Evolutionary conservation across 2,329 filamentous ascomycete genomes (phyloP).

Genomic region (Verticillium longisporum): DNA sequence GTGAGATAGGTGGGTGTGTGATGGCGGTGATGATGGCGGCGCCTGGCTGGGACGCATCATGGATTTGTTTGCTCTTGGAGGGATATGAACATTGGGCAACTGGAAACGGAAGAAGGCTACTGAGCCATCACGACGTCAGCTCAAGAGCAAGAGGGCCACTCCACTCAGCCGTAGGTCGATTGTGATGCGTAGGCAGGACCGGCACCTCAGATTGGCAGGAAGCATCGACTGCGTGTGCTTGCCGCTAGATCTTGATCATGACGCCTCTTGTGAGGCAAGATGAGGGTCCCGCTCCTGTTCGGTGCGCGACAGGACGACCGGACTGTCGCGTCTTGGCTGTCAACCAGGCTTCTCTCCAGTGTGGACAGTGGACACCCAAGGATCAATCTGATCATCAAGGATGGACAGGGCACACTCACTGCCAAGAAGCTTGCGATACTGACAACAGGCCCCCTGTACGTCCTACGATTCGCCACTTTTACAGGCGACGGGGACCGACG

Average conservation of each 20-base stretch:
- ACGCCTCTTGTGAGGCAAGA: not conserved
- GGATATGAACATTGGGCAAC: not conserved
- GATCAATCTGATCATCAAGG: not conserved
- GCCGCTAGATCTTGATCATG: not conserved
- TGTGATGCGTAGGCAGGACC: no score
- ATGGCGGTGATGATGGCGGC: not conserved
- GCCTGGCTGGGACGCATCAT: no score
- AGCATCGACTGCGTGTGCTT: not conserved
- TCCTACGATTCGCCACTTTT: not conserved
- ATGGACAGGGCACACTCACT: not conserved
- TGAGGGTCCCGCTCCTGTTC: not conserved
- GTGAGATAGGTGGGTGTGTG: not conserved
- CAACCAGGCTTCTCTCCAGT: not conserved
- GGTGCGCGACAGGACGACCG: not conserved
- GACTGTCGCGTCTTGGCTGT: not conserved
- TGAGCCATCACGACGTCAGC: not conserved
- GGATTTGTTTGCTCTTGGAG: not conserved
- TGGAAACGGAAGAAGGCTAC: not conserved
- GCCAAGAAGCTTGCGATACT: not conserved
- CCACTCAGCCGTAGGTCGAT: not conserved
- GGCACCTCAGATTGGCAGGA: not conserved
- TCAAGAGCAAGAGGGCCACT: not conserved
- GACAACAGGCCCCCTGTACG: not conserved
- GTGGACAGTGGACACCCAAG: not conserved
- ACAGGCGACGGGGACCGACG: not conserved